Evolutionary conservation across 805 yeast genomes (phyloP), one percentile per base, ranked within the genome.

Genomic region (Ogataea methylovora): DNA sequence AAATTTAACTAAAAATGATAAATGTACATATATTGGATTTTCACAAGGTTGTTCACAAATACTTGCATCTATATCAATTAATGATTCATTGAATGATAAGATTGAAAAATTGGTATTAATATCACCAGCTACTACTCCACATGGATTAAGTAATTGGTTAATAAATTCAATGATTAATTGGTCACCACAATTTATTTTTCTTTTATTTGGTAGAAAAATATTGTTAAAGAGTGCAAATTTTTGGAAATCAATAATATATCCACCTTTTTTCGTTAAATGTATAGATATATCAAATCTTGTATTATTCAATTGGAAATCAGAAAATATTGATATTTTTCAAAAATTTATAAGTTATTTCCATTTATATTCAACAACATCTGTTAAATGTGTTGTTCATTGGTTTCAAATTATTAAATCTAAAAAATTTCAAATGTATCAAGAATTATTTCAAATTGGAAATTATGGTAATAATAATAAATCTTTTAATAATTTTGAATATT

Each of bases 41-140:
- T 78, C 90, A 22, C 98, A 90, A 56, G 98, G 98, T 11, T 80
- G 95, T 2, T 94, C 97, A 3, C 97, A 92, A 57, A 84, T 86
- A 29, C 82, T 90, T 57, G 95, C 95, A 1, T 71, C 94, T 11
- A 65, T 88, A 24, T 74, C 94, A 0, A 52, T 79, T 19, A 76
- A 81, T 51, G 75, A 84, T n/a, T 68, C 69, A 10, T 65, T 90
- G 39, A 84, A 84, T 54, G 49, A 60, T 9, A 69, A 72, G 43
- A 65, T 73, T 32, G 66, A 65, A 22, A 58, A 60, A 40, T 57
- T 73, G 27, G 61, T 73, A 29, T 72, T 76, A 28, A 70, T 73
- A 13, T 84, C 95, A 1, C 97, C 97, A 0, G 97, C 97, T 1
- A 82, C 94, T 65, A 84, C 95, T 0, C 98, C 98, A 0, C 82